Evolutionary conservation across 306 rosid species (phyloP).

Genomic region (Cicer judaicum): DNA sequence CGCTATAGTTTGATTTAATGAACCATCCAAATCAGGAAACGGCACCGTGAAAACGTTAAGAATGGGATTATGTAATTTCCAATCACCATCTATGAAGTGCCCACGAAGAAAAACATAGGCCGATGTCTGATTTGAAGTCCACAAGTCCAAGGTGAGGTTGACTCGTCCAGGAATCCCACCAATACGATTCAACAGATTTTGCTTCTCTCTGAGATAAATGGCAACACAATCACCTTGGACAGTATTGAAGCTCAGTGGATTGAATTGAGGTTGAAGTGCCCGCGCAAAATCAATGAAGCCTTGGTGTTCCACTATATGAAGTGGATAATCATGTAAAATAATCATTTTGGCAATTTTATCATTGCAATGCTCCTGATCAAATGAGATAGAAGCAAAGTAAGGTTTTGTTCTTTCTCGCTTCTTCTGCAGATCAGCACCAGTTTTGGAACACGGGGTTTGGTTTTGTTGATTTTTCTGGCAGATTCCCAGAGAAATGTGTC

Average conservation of each 20-base stretch:
- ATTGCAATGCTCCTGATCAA: constrained; percentile 72
- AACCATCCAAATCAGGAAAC: constrained; percentile 66
- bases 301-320: constrained; percentile 88
- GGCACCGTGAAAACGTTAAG: constrained; percentile 77
- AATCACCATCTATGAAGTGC: constrained; percentile 79
- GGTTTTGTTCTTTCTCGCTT: constrained; percentile 56
- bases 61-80: constrained; percentile 80
- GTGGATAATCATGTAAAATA: constrained; percentile 85
- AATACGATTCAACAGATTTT: constrained; percentile 66
- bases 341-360: constrained; percentile 80
- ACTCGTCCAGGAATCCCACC: constrained; percentile 75
- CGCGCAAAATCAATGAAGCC: constrained; percentile 71
- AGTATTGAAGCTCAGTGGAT: constrained; percentile 54
- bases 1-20: constrained; percentile 62
- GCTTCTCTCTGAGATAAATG: constrained; percentile 70
- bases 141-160: constrained; percentile 80
- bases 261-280: constrained; percentile 81
- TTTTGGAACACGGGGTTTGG: constrained; percentile 24
- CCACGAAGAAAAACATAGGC: constrained; percentile 81
- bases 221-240: constrained; percentile 72
- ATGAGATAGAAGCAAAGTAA: constrained; percentile 50
- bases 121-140: constrained; percentile 72
- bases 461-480: constrained; percentile 61
- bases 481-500: constrained; percentile 74
- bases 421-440: constrained; percentile 53